Base-by-base conservation (phyloP, 257 asterid genomes). In the Nicotiana benthamiana region DNA sequence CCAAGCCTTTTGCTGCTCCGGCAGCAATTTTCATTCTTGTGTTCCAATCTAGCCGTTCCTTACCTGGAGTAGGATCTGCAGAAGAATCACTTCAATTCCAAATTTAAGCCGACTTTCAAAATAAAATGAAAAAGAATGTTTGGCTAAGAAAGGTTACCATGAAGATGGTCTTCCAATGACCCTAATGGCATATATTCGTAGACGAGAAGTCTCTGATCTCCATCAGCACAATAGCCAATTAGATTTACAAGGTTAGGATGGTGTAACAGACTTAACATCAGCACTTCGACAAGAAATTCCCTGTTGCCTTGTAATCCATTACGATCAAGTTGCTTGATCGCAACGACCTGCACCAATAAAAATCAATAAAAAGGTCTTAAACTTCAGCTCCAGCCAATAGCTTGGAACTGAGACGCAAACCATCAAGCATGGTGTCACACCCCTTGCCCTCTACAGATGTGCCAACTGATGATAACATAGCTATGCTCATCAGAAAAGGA, bases 1-100 rank as follows among this genome's bases (percentile, higher is more conserved):
- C 98, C 88, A 95, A 87, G n/a, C 99, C 99, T 84, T 84, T 92
- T 54, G 99, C 97, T 4, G 99, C 97, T 82, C 99, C 99, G 8
- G 98, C 95, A 36, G 98, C 99, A 56, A 95, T 94, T 88, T 80
- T 94, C 99, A 95, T 95, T 82, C 99, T 88, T 7, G 95, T 88
- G 87, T 86, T 94, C 99, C 99, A 95, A 82, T 94, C 97, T 9
- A 95, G 93, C 52, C 60, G 83, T 76, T 83, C 84, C 82, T 85
- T 88, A 26, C 92, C 91, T 12, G 93, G 92, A 53, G 86, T 66
- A 8, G 90, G 90, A 87, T 90, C 99, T 95, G 86, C 80, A 82
- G 78, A 18, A 82, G 75, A 16, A 34, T 68, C 36, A 36, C 67
- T 80, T 34, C 64, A 62, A 80, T 63, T 78, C 22, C 54, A 61